These are phyloP conservation scores for Lepidium aucheri DNA, from an alignment of 345 rosid genomes.

Conservation along the genomic window DNA sequence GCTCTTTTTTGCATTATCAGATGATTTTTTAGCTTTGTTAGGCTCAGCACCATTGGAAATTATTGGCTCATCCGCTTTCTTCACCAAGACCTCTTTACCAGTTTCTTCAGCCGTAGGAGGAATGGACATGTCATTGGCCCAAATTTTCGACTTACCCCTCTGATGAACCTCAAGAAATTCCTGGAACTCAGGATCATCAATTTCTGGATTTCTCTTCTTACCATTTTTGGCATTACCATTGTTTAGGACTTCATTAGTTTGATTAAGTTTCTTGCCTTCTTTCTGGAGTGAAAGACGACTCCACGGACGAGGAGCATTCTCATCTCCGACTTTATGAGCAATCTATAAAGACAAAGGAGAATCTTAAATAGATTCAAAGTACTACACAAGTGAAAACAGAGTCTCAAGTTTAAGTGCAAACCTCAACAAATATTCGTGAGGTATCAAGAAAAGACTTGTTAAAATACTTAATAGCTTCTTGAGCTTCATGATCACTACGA, in stretches of 20 bases:
- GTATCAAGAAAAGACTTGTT: slow-evolving; percentile 61
- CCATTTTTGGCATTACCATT: slow-evolving; percentile 23
- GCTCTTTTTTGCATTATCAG: slow-evolving; percentile 25
- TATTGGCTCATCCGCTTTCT: slow-evolving; percentile 24
- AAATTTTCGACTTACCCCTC: slow-evolving; percentile 59
- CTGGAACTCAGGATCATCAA: slow-evolving; percentile 40
- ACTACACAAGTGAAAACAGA: background rate
- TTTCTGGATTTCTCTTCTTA: slow-evolving; percentile 27
- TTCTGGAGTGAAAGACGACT: slow-evolving; percentile 63
- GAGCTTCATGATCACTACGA: slow-evolving; percentile 63
- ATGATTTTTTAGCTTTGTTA: slow-evolving; percentile 6
- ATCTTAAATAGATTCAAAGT: background rate
- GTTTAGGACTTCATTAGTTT: slow-evolving; percentile 14
- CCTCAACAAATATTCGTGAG: slow-evolving; percentile 70
- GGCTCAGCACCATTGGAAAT: slow-evolving; percentile 19
- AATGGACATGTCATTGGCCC: slow-evolving; percentile 62
- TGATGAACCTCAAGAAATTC: slow-evolving; percentile 83
- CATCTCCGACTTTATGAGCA: slow-evolving; percentile 71
- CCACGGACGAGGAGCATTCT: slow-evolving; percentile 71
- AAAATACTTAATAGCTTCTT: slow-evolving; percentile 73
- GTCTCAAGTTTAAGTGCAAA: slow-evolving; percentile 11
- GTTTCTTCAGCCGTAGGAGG: slow-evolving; percentile 24
- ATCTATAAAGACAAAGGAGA: slow-evolving; percentile 30
- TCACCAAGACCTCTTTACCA: slow-evolving; percentile 15
- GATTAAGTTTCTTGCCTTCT: slow-evolving; percentile 24